These are phyloP conservation scores for Acacia melanoxylon DNA, from an alignment of 306 rosid genomes.

Conservation along the genomic window DNA sequence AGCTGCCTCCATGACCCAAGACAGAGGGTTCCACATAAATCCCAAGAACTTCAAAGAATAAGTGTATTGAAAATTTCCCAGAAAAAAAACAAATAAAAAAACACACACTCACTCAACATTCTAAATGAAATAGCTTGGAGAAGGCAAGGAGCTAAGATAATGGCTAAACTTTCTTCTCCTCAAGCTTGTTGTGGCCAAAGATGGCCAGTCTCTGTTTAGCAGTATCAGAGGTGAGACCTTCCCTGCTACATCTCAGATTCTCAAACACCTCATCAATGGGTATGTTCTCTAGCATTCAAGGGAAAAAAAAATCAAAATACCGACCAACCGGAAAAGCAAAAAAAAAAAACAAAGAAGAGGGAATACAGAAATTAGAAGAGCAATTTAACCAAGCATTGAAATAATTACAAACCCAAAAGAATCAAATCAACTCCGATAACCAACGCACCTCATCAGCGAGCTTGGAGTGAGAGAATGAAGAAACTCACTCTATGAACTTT, in stretches of 20 bases:
- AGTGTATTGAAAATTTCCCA: conserved; percentile 63
- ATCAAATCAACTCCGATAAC: too few species aligned
- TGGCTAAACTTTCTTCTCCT: conserved; percentile 65
- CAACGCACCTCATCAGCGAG: too few species aligned
- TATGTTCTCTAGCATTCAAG: conserved; percentile 75
- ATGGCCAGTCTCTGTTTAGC: conserved; percentile 86
- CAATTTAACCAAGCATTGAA: too few species aligned
- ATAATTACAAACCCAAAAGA: too few species aligned
- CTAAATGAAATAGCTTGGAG: background rate
- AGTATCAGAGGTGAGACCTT: conserved; percentile 80
- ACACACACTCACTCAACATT: background rate
- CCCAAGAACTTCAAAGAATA: conserved; percentile 74
- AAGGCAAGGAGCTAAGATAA: background rate
- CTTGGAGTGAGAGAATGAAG: too few species aligned
- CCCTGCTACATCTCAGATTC: conserved; percentile 95
- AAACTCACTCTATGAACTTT: too few species aligned
- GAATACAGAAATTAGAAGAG: too few species aligned
- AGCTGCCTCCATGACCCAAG: conserved; percentile 99
- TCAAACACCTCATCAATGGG: conserved; percentile 97
- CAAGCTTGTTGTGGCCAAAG: conserved; percentile 96
- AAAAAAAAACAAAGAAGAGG: background rate
- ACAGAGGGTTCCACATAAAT: conserved; percentile 98
- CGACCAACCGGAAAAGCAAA: background rate
- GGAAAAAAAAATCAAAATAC: background rate
- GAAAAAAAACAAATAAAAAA: background rate